Conservation (phyloP, 176 grass and related monocot genomes). For the Avena eriantha region DNA sequence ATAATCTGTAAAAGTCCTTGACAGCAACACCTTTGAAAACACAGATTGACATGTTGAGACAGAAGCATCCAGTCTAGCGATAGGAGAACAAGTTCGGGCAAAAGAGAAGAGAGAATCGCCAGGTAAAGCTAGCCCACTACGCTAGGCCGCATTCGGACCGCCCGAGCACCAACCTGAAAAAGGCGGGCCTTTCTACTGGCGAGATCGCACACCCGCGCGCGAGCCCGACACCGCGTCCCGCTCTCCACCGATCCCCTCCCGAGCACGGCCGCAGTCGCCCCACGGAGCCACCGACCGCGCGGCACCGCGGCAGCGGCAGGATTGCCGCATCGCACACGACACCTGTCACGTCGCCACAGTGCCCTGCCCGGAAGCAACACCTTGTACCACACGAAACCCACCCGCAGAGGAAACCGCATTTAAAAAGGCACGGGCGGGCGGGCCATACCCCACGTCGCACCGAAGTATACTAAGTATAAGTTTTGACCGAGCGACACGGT, state of each 20-base stretch:
- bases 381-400: slow-evolving; percentile 30
- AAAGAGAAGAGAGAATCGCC: too few species aligned
- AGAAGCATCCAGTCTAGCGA: not conserved
- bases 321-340: slow-evolving; percentile 25
- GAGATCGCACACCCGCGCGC: too few species aligned
- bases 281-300: not conserved
- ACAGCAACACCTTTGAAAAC: not conserved
- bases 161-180: not conserved
- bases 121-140: not conserved
- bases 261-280: not conserved
- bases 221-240: too few species aligned
- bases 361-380: not conserved
- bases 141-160: not conserved
- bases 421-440: not conserved
- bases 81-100: too few species aligned
- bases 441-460: not conserved
- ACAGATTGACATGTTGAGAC: not conserved
- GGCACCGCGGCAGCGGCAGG: not conserved
- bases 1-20: not conserved
- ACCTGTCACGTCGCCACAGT: not conserved
- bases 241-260: too few species aligned
- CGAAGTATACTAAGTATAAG: too few species aligned
- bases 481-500: not conserved
- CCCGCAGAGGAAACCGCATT: not conserved
- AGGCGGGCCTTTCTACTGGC: not conserved